Evolutionary conservation across 2,329 filamentous ascomycete genomes (phyloP).

Genomic region (Sporothrix curviconia): DNA sequence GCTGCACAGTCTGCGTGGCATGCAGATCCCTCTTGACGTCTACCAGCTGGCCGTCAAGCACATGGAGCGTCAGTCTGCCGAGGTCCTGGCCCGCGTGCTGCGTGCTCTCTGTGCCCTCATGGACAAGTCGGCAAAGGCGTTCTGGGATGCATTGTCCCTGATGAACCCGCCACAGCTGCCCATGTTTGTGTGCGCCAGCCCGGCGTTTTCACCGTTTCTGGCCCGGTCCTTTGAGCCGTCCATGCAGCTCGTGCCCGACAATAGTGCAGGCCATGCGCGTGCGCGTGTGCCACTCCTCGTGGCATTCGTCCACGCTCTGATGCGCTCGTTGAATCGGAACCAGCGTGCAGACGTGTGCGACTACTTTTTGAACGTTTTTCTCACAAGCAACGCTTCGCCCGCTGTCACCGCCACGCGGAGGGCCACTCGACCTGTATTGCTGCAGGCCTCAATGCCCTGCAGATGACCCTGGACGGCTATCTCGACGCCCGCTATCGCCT

Average conservation of each 20-base stretch:
- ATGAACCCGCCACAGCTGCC: slow-evolving; percentile 73
- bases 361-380: slow-evolving; percentile 67
- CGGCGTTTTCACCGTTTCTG: slow-evolving; percentile 56
- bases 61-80: slow-evolving; percentile 41
- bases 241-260: slow-evolving; percentile 30
- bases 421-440: slow-evolving; percentile 57
- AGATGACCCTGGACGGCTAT: slow-evolving; percentile 51
- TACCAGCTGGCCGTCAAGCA: slow-evolving; percentile 57
- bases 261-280: not conserved
- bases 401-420: slow-evolving; percentile 49
- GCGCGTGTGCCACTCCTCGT: slow-evolving; percentile 47
- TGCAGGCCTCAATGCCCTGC: slow-evolving; percentile 56
- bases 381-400: slow-evolving; percentile 31
- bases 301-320: slow-evolving; percentile 71
- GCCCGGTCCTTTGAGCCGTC: slow-evolving; percentile 51
- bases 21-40: slow-evolving; percentile 70
- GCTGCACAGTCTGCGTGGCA: slow-evolving; percentile 66
- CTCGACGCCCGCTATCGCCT: slow-evolving; percentile 38
- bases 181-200: slow-evolving; percentile 75
- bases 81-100: slow-evolving; percentile 62
- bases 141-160: slow-evolving; percentile 82
- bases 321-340: slow-evolving; percentile 67
- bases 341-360: slow-evolving; percentile 69
- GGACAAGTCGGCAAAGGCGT: slow-evolving; percentile 67
- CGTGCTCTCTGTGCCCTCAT: slow-evolving; percentile 65